Conservation (phyloP, 805 yeast species). For the Yamadazyma sp. region DNA sequence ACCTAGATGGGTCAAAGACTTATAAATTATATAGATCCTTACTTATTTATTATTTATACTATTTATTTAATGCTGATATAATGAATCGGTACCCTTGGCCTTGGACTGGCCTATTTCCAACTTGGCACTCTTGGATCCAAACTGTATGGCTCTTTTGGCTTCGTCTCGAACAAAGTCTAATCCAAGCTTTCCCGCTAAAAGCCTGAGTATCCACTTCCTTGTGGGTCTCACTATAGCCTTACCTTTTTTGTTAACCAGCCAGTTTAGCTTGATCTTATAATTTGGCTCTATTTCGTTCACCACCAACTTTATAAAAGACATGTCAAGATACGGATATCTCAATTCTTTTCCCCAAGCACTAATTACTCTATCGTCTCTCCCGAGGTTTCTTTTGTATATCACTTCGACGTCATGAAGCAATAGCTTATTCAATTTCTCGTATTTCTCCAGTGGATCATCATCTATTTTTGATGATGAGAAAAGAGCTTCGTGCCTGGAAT, state of each 20-base stretch:
- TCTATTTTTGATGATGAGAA: slow-evolving; percentile 29
- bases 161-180: slow-evolving; percentile 64
- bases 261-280: slow-evolving; percentile 39
- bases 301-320: slow-evolving; percentile 52
- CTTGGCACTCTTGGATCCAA: slow-evolving; percentile 94
- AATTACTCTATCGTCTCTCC: slow-evolving; percentile 89
- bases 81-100: slow-evolving; percentile 68
- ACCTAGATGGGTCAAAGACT: slow-evolving; percentile 39
- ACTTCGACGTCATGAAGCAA: slow-evolving; percentile 69
- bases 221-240: slow-evolving; percentile 22
- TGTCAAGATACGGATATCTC: slow-evolving; percentile 82
- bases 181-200: slow-evolving; percentile 50
- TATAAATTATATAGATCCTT: slow-evolving; percentile 15
- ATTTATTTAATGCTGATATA: slow-evolving; percentile 3
- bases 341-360: slow-evolving; percentile 86
- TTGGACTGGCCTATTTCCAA: slow-evolving; percentile 79
- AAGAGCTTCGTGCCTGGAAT: slow-evolving; percentile 72
- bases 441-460: slow-evolving; percentile 21
- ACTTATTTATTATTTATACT: slow-evolving; percentile 8
- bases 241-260: slow-evolving; percentile 27
- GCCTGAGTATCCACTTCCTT: slow-evolving; percentile 59
- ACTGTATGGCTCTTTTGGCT: slow-evolving; percentile 91
- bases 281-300: slow-evolving; percentile 50
- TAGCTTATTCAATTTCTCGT: slow-evolving; percentile 52
- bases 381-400: slow-evolving; percentile 76